Evolutionary conservation across 352 stramenopile species (phyloP).

Genomic region (Phytophthora ramorum): DNA sequence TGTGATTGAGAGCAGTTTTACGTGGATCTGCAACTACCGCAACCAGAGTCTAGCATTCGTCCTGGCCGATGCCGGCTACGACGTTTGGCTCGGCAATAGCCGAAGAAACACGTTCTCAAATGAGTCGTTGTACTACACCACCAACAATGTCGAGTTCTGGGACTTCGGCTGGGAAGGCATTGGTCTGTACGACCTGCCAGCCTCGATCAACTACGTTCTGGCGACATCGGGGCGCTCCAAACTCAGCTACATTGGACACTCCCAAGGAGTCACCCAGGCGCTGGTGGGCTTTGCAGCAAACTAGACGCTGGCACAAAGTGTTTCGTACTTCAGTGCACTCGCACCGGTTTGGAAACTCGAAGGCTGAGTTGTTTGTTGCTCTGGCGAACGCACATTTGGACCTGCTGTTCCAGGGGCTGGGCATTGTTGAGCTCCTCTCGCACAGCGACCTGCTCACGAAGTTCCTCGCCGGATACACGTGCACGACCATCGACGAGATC

Average conservation of each 20-base stretch:
- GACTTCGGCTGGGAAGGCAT: constrained; percentile 65
- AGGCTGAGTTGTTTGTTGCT: constrained; percentile 38
- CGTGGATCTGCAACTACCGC: constrained; percentile 58
- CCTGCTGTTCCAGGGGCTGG: constrained; percentile 38
- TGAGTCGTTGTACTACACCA: constrained; percentile 45
- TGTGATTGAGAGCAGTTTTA: constrained; percentile 58
- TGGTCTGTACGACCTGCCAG: constrained; percentile 50
- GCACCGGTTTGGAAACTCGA: constrained; percentile 42
- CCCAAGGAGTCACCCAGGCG: constrained; percentile 56
- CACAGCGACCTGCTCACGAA: constrained; percentile 46
- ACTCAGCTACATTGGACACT: constrained; percentile 63
- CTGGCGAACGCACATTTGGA: constrained; percentile 47
- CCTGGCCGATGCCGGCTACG: constrained; percentile 56
- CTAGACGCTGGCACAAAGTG: constrained; percentile 54
- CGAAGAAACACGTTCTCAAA: constrained; percentile 61
- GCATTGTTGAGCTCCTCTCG: constrained; percentile 41
- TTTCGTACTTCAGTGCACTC: constrained; percentile 58
- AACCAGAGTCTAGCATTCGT: constrained; percentile 62
- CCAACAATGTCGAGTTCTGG: constrained; percentile 47
- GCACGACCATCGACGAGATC: constrained; percentile 41
- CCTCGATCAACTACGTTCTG: constrained; percentile 52
- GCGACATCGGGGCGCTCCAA: constrained; percentile 34
- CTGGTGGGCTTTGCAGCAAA: constrained; percentile 56
- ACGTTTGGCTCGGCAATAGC: constrained; percentile 71
- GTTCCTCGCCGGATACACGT: constrained; percentile 45